Evolutionary conservation across 768 basidiomycete species (phyloP), one percentile per base, ranked within the genome.

Genomic region (Lentinula boryana): DNA sequence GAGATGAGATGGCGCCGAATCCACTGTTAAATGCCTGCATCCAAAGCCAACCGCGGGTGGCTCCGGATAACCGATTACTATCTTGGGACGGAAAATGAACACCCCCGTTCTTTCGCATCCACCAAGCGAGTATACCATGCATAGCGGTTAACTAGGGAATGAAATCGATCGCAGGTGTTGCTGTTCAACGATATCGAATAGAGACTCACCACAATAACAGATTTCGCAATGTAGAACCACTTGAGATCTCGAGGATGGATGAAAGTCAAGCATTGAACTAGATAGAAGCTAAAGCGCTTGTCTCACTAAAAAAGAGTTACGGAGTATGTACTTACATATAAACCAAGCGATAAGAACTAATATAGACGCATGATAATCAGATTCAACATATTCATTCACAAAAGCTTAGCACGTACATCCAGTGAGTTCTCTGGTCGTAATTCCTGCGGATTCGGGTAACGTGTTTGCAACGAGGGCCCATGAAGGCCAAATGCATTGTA

Each of bases 171-270:
- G 13, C 10, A 23, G 48, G 40, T 12, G 4, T 27, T 32, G 15
- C 13, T 27, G 27, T 27, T 35, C 8, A 46, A 56, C 13, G n/a
- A 41, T 50, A 4, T 43, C 27, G 2, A 1, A 7, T 44, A n/a
- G 8, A 13, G 21, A 32, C 57, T 31, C 32, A 62, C 62, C 48
- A 62, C 62, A 32, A 62, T 62, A 18, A 58, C 51, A 6, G 62
- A 62, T 59, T 62, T 62, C 16, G 52, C 57, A n/a, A 62, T 33
- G 40, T 62, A 62, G 32, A 62, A 62, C 40, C 48, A 50, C 32
- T 59, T 59, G n/a, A 62, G 57, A 50, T 62, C 62, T 36, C 62
- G 62, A 35, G 62, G 62, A 46, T 62, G 62, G 8, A 62, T n/a
- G 36, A 62, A 46, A 27, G 62, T 62, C 15, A 62, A 49, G 40